Evolutionary conservation across 73 alveolate genomes (phyloP).

Genomic region (Paramecium sexaurelia): DNA sequence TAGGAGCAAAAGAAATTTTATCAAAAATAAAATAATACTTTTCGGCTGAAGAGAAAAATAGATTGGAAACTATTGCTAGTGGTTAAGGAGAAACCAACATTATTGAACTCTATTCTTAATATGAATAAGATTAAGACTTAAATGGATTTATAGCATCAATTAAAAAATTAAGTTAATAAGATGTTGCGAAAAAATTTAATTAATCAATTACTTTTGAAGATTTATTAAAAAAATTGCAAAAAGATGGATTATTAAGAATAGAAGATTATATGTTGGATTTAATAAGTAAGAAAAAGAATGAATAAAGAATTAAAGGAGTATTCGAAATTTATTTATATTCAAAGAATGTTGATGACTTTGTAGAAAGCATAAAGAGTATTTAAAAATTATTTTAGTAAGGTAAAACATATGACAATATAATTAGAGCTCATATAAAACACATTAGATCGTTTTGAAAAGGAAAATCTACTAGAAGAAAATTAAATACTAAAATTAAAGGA

Average conservation of each 20-base stretch:
- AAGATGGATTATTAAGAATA: conserved; percentile 1
- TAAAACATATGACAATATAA: neutral
- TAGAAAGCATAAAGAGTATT: neutral
- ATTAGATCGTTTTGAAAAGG: neutral
- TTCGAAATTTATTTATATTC: conserved; percentile 1
- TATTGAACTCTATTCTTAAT: neutral
- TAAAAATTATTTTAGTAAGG: neutral
- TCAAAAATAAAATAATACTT: neutral
- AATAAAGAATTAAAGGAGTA: conserved; percentile 2
- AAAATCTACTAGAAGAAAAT: neutral
- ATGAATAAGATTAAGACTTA: neutral
- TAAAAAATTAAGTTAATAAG: neutral
- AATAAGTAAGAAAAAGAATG: neutral
- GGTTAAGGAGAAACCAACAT: neutral
- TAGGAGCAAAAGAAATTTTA: neutral
- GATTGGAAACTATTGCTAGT: conserved; percentile 4
- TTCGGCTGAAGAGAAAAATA: conserved; percentile 12
- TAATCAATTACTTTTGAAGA: neutral
- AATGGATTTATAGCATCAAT: neutral
- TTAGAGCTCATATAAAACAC: neutral
- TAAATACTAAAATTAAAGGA: neutral
- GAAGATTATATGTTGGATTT: neutral
- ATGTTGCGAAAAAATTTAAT: neutral
- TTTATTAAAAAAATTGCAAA: neutral
- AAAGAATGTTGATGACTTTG: neutral